Evolutionary conservation across 768 basidiomycete genomes (phyloP).

Genomic region (Holtermannia corniformis): DNA sequence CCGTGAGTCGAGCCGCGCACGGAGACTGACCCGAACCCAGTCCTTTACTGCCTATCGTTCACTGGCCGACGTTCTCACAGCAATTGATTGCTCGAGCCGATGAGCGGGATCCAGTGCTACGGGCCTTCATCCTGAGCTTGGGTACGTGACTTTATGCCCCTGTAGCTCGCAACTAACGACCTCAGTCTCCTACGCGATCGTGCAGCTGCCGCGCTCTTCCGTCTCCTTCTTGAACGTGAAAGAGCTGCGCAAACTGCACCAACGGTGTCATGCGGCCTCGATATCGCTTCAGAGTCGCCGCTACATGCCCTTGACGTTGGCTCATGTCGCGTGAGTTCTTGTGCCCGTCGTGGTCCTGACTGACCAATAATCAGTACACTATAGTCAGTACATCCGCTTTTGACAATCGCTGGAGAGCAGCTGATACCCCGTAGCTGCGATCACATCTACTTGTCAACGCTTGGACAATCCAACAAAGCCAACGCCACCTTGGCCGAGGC

Average conservation of each 20-base stretch:
- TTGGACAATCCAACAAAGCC: constrained; percentile 13
- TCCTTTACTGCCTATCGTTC: constrained; percentile 19
- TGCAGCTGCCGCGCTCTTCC: constrained; percentile 21
- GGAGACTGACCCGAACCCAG: constrained; percentile 2
- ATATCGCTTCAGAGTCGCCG: constrained; percentile 8
- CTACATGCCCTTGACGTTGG: constrained; percentile 8
- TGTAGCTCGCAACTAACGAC: neutral
- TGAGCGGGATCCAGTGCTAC: constrained; percentile 11
- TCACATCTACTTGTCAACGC: constrained; percentile 25
- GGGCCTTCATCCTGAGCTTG: constrained; percentile 19
- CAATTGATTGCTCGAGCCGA: constrained; percentile 20
- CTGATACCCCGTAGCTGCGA: constrained; percentile 9
- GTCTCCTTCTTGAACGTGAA: constrained; percentile 8
- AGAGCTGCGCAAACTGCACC: constrained; percentile 17
- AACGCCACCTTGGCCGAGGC: constrained; percentile 19
- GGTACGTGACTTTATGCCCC: constrained; percentile 4
- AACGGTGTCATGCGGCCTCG: constrained; percentile 12
- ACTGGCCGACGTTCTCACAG: constrained; percentile 27
- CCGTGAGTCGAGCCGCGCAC: neutral
- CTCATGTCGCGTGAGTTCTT: constrained; percentile 11
- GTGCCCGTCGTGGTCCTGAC: neutral
- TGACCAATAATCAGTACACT: constrained; percentile 11
- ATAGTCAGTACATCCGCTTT: constrained; percentile 16
- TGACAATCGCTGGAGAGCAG: too few species aligned
- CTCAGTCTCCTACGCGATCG: constrained; percentile 21